These are phyloP conservation scores for Ceraceosorus guamensis DNA, from an alignment of 1,284 basidiomycete species.

Conservation along the genomic window DNA sequence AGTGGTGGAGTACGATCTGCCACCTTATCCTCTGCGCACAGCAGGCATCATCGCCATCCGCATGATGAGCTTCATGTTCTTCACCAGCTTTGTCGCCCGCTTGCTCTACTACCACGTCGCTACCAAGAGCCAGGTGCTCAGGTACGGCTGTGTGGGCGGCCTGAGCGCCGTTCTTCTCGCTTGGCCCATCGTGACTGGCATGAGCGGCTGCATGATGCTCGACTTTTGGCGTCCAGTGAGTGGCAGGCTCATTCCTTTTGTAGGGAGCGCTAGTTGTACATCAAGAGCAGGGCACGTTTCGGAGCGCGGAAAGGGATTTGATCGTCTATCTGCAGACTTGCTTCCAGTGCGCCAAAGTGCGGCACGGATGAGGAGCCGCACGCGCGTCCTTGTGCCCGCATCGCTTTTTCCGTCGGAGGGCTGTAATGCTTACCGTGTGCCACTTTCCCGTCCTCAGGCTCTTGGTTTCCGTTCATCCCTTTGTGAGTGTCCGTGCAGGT, in stretches of 20 bases:
- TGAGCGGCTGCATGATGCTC: conserved; percentile 35
- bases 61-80: conserved; percentile 30
- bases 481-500: conserved; percentile 2
- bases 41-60: conserved; percentile 20
- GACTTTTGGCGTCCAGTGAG: conserved; percentile 36
- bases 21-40: conserved; percentile 24
- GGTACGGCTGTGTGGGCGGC: conserved; percentile 23
- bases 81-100: conserved; percentile 23
- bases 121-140: conserved; percentile 18
- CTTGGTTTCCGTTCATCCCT: conserved; percentile 42
- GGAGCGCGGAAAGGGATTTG: too few species aligned
- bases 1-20: conserved; percentile 33
- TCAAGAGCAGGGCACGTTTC: too few species aligned
- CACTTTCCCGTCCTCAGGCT: conserved; percentile 11
- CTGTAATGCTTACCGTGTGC: too few species aligned
- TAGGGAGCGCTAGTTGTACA: too few species aligned
- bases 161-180: conserved; percentile 23
- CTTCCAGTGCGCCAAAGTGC: too few species aligned
- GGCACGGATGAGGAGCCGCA: too few species aligned
- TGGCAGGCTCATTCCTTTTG: too few species aligned
- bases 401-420: too few species aligned
- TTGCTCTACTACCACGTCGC: conserved; percentile 36
- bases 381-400: too few species aligned
- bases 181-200: conserved; percentile 34
- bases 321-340: too few species aligned